Evolutionary conservation across 768 basidiomycete genomes (phyloP).

Genomic region (Hysterangium stoloniferum): DNA sequence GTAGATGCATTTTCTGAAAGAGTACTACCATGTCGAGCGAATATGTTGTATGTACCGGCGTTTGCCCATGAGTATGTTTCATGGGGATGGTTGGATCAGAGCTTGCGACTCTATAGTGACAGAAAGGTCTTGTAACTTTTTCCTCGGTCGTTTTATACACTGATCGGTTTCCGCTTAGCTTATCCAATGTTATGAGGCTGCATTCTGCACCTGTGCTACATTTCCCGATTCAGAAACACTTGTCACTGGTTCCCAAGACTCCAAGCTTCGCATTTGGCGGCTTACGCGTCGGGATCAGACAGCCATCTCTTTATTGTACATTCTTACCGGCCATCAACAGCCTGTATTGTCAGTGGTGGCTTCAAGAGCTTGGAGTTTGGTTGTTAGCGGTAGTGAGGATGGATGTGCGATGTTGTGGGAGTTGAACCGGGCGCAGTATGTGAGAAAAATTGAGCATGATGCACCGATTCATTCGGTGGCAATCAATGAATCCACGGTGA

Average conservation of each 20-base stretch:
- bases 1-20: conserved; percentile 53
- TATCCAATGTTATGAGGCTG: conserved; percentile 70
- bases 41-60: conserved; percentile 48
- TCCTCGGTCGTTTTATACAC: neutral
- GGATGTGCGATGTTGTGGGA: conserved; percentile 89
- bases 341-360: conserved; percentile 61
- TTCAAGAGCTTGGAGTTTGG: conserved; percentile 75
- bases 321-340: conserved; percentile 52
- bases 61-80: conserved; percentile 62
- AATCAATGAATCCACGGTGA: conserved; percentile 82
- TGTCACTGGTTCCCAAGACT: conserved; percentile 74
- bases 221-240: conserved; percentile 71
- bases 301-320: conserved; percentile 18
- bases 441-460: conserved; percentile 72
- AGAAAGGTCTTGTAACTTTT: conserved; percentile 37
- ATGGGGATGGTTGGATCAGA: conserved; percentile 43
- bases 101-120: conserved; percentile 54
- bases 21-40: conserved; percentile 56
- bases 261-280: conserved; percentile 78
- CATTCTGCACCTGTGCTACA: conserved; percentile 61
- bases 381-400: conserved; percentile 78
- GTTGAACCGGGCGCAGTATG: conserved; percentile 74
- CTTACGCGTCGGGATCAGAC: conserved; percentile 34
- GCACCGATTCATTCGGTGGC: conserved; percentile 55
- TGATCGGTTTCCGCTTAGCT: conserved; percentile 32